Conservation (phyloP, 352 stramenopile species). For the Phytophthora pisi region DNA sequence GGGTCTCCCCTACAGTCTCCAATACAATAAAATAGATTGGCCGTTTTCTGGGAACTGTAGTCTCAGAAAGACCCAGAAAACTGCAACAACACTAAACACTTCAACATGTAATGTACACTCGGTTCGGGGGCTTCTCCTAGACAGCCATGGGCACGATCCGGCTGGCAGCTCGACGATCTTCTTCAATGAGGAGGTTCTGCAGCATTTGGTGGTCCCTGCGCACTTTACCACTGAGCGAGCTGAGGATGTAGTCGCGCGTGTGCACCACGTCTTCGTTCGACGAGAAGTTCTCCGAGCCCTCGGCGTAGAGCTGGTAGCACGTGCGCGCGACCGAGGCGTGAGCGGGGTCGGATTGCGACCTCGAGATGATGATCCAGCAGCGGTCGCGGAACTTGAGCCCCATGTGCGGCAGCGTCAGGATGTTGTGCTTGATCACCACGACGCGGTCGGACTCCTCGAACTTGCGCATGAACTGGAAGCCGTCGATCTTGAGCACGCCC, state of each 20-base stretch:
- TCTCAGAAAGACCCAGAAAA: neutral
- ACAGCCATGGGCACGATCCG: conserved; percentile 22
- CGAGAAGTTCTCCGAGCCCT: conserved; percentile 24
- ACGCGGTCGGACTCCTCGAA: conserved; percentile 39
- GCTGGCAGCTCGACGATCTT: conserved; percentile 30
- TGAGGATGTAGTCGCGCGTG: conserved; percentile 37
- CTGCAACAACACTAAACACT: conserved; percentile 1
- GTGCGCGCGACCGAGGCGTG: conserved; percentile 34
- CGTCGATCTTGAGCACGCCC: conserved; percentile 35
- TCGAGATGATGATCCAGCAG: conserved; percentile 44
- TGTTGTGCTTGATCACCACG: conserved; percentile 37
- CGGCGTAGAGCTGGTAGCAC: conserved; percentile 41
- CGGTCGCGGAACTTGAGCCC: conserved; percentile 36
- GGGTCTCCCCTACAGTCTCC: neutral
- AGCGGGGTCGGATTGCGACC: conserved; percentile 31
- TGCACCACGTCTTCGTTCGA: conserved; percentile 22
- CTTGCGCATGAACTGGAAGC: conserved; percentile 42
- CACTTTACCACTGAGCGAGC: conserved; percentile 37
- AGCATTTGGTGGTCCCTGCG: conserved; percentile 35
- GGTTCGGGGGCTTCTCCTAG: conserved; percentile 3
- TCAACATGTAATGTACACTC: conserved; percentile 21
- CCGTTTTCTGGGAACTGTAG: conserved; percentile 3
- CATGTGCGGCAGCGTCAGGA: conserved; percentile 32
- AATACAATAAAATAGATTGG: conserved; percentile 1
- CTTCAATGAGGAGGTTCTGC: conserved; percentile 39